phyloP scores from a whole-genome alignment of 2,329 filamentous ascomycete genomes.

The Calycina herbarum region DNA sequence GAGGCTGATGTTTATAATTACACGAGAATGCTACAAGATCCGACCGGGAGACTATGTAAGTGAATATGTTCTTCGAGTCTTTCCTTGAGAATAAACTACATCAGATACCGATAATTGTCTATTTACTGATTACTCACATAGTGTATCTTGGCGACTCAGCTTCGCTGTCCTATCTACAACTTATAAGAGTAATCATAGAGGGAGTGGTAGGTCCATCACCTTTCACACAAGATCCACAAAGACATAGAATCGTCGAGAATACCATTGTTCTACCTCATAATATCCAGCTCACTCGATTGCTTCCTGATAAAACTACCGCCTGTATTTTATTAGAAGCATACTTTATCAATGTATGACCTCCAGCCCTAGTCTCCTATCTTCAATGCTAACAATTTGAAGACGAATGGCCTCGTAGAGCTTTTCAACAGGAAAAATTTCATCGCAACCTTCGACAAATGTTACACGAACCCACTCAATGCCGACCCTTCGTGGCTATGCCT shows the following conservation, averaged over 20 bases:
- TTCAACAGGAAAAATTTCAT: slow-evolving; percentile 55
- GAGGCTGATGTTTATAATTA: slow-evolving; percentile 56
- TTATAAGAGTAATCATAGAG: slow-evolving; percentile 32
- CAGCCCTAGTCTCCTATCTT: slow-evolving; percentile 1
- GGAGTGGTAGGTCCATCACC: slow-evolving; percentile 28
- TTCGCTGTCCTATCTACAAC: slow-evolving; percentile 32
- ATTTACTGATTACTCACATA: slow-evolving; percentile 3
- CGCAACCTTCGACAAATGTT: slow-evolving; percentile 52
- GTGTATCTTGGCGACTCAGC: slow-evolving; percentile 36
- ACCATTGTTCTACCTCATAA: slow-evolving; percentile 43
- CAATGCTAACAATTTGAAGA: slow-evolving; percentile 41
- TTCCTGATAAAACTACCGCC: slow-evolving; percentile 57
- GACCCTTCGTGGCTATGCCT: slow-evolving; percentile 56
- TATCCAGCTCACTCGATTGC: slow-evolving; percentile 49
- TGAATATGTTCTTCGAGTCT: slow-evolving; percentile 20
- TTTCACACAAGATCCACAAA: slow-evolving; percentile 30
- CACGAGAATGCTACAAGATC: slow-evolving; percentile 60
- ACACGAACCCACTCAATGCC: slow-evolving; percentile 51
- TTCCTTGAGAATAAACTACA: neutral
- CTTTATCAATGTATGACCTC: slow-evolving; percentile 55
- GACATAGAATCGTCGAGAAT: slow-evolving; percentile 31
- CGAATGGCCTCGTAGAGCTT: slow-evolving; percentile 60
- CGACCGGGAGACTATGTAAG: slow-evolving; percentile 56
- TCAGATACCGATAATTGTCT: neutral
- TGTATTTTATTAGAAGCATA: slow-evolving; percentile 57